These are phyloP conservation scores for Pulveroboletus sp. DNA, from an alignment of 768 basidiomycete species.

Conservation along the genomic window DNA sequence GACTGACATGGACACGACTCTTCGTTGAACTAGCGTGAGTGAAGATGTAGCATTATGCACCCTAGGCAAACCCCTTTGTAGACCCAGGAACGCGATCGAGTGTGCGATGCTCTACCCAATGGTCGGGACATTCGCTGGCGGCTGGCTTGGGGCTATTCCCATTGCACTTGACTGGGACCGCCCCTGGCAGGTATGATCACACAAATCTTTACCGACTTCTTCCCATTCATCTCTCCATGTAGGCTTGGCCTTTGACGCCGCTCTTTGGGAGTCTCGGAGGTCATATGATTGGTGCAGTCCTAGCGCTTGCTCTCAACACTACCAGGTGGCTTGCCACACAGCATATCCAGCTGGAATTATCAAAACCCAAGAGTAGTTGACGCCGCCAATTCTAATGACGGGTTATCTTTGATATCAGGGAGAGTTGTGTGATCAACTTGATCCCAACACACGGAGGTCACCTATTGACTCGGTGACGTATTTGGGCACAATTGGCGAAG, in stretches of 20 bases:
- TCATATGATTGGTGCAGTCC: conserved; percentile 56
- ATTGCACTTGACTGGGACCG: conserved; percentile 95
- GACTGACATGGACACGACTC: conserved; percentile 70
- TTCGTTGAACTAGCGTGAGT: conserved; percentile 82
- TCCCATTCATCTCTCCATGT: background rate
- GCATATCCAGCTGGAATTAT: conserved; percentile 25
- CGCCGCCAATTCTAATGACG: background rate
- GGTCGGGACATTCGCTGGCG: conserved; percentile 64
- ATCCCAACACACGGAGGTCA: conserved; percentile 53
- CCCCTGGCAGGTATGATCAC: conserved; percentile 81
- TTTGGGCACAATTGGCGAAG: conserved; percentile 72
- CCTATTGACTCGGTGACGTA: conserved; percentile 79
- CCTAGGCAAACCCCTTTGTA: conserved; percentile 22
- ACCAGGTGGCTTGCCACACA: conserved; percentile 37
- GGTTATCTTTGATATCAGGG: background rate
- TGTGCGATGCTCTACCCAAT: conserved; percentile 75
- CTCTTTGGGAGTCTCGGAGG: conserved; percentile 68
- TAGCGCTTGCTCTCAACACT: conserved; percentile 45
- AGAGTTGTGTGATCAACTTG: conserved; percentile 13
- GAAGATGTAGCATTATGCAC: background rate
- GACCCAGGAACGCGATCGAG: conserved; percentile 64
- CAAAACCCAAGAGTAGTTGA: conserved; percentile 25
- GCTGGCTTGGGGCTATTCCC: conserved; percentile 78
- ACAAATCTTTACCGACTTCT: conserved; percentile 3
- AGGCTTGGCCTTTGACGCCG: conserved; percentile 84